A percentile compares a stretch with the other conserved stretches of the same genome.
These are phyloP conservation scores for Eutrema heterophyllum DNA, from an alignment of 345 rosid species.

Conservation along the genomic window DNA sequence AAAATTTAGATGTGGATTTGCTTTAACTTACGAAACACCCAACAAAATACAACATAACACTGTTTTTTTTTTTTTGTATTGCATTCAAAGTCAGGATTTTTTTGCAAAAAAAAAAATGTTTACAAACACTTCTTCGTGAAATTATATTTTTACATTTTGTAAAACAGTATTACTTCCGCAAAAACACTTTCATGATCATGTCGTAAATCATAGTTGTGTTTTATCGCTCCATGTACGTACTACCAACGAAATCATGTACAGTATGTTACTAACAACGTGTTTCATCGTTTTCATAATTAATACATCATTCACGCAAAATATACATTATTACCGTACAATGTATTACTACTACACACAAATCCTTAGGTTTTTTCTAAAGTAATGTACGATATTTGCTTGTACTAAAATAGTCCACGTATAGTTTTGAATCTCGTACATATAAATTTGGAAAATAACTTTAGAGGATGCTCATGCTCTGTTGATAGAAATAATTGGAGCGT, in stretches of 20 bases:
- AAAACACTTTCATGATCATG: too few relatives aligned
- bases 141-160: background rate
- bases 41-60: background rate
- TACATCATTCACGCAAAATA: background rate
- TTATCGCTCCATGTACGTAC: background rate
- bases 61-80: background rate
- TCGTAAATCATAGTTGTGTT: too few relatives aligned
- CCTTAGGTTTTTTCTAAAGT: background rate
- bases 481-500: conserved; percentile 33
- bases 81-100: background rate
- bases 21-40: background rate
- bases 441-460: conserved; percentile 27
- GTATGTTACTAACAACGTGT: background rate
- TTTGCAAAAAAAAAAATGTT: too few relatives aligned
- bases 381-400: conserved; percentile 1
- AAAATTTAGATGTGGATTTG: background rate
- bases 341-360: background rate
- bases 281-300: background rate
- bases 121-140: background rate
- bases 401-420: conserved; percentile 8
- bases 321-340: background rate
- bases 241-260: background rate
- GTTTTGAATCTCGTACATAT: background rate
- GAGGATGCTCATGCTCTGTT: conserved; percentile 20
- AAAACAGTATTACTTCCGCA: too few relatives aligned